Evolutionary conservation across 345 rosid species (phyloP).

Genomic region (Iberis pinnata): DNA sequence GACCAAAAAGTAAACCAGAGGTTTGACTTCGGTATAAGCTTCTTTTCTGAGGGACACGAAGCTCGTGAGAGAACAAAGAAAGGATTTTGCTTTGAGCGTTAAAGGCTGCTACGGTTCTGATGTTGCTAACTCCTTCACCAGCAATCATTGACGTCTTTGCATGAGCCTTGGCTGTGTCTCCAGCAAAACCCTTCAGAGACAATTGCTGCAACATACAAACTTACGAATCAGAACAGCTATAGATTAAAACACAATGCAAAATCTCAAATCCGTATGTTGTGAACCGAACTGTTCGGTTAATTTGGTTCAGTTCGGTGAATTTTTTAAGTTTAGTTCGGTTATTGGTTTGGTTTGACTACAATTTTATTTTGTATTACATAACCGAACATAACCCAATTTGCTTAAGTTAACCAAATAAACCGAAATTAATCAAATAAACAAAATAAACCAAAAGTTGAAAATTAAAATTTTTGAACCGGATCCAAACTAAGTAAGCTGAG

Average conservation of each 20-base stretch:
- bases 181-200: conserved; percentile 97
- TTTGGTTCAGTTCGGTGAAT: no score
- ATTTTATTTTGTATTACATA: no score
- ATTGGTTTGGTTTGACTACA: no score
- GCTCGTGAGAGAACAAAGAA: conserved; percentile 74
- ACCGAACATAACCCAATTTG: no score
- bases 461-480: no score
- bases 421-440: no score
- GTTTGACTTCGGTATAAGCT: conserved; percentile 78
- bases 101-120: conserved; percentile 95
- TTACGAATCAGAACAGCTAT: conserved; percentile 23
- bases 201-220: conserved; percentile 63
- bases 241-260: no score
- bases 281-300: no score
- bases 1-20: conserved; percentile 90
- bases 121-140: conserved; percentile 98
- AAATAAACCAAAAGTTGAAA: no score
- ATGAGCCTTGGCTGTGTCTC: conserved; percentile 98
- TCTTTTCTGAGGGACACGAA: conserved; percentile 67
- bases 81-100: conserved; percentile 88
- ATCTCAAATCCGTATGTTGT: neutral
- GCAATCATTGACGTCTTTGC: conserved; percentile 99
- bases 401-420: no score
- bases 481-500: no score
- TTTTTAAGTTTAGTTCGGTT: no score